A percentile compares a stretch with the other conserved stretches of the same genome.
Evolutionary conservation across 2,329 filamentous ascomycete genomes (phyloP).

Genomic region (Zalaria obscura): DNA sequence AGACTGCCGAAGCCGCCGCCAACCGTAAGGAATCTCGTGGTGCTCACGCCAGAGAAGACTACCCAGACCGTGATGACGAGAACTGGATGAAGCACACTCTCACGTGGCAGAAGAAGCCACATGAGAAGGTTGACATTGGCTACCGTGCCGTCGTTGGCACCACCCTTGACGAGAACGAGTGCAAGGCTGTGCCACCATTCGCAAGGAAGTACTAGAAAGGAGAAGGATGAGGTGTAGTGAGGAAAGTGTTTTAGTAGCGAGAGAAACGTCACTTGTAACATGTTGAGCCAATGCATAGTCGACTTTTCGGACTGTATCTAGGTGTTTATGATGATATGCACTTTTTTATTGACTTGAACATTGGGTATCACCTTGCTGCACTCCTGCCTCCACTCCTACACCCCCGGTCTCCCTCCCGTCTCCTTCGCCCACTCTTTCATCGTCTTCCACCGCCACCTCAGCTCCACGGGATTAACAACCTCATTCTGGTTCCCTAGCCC

Average conservation of each 20-base stretch:
- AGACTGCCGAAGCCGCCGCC: slow-evolving; percentile 82
- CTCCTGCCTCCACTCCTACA: neutral
- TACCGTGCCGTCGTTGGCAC: slow-evolving; percentile 73
- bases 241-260: no score
- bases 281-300: neutral
- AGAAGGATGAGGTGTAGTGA: neutral
- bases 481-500: slow-evolving; percentile 17
- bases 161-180: slow-evolving; percentile 90
- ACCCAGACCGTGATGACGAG: slow-evolving; percentile 82
- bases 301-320: neutral
- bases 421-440: slow-evolving; percentile 14
- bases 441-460: slow-evolving; percentile 17
- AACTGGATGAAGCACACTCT: slow-evolving; percentile 99
- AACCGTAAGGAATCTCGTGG: slow-evolving; percentile 96
- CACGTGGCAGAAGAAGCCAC: slow-evolving; percentile 85
- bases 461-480: slow-evolving; percentile 15
- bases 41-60: slow-evolving; percentile 94
- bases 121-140: slow-evolving; percentile 70
- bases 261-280: neutral
- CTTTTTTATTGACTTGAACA: neutral
- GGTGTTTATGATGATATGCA: neutral
- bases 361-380: neutral
- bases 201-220: slow-evolving; percentile 72
- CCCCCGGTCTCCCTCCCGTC: slow-evolving; percentile 11
- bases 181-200: slow-evolving; percentile 91